Evolutionary conservation across 805 yeast genomes (phyloP).

Genomic region (Danielozyma ontarioensis): DNA sequence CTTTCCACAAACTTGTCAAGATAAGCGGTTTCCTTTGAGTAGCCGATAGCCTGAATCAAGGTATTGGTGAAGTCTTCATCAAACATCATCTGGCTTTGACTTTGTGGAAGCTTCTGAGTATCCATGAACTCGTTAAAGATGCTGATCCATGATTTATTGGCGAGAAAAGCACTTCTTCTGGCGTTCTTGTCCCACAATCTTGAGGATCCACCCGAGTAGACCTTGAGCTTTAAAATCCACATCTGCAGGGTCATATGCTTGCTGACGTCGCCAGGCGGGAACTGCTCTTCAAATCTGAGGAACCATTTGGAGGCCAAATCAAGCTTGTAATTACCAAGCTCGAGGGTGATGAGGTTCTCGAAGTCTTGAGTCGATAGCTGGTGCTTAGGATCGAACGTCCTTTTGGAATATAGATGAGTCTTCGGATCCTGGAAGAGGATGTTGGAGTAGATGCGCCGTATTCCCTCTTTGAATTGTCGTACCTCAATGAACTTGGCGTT

Average conservation of each 20-base stretch:
- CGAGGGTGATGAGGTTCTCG: slow-evolving; percentile 34
- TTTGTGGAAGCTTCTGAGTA: slow-evolving; percentile 7
- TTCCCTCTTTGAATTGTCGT: slow-evolving; percentile 9
- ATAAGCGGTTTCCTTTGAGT: slow-evolving; percentile 15
- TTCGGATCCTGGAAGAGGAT: slow-evolving; percentile 13
- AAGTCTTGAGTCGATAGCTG: slow-evolving; percentile 22
- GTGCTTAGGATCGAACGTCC: slow-evolving; percentile 1
- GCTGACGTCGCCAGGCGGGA: slow-evolving; percentile 5
- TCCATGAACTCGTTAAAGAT: slow-evolving; percentile 19
- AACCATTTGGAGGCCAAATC: slow-evolving; percentile 40
- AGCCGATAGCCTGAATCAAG: slow-evolving; percentile 31
- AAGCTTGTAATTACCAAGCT: slow-evolving; percentile 28
- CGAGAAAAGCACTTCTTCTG: slow-evolving; percentile 12
- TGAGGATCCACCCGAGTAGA: slow-evolving; percentile 28
- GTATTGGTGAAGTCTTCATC: slow-evolving; percentile 18
- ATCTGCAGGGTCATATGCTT: slow-evolving; percentile 22
- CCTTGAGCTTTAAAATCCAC: slow-evolving; percentile 32
- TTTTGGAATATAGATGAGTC: slow-evolving; percentile 14
- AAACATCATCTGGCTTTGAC: slow-evolving; percentile 5
- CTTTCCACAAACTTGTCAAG: slow-evolving; percentile 20
- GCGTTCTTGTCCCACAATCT: slow-evolving; percentile 26
- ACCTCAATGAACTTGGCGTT: slow-evolving; percentile 6
- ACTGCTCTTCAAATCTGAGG: slow-evolving; percentile 24
- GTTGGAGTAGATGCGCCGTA: slow-evolving; percentile 21
- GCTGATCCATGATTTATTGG: slow-evolving; percentile 14